Evolutionary conservation across 805 yeast genomes (phyloP).

Genomic region (Nakazawaea populi): DNA sequence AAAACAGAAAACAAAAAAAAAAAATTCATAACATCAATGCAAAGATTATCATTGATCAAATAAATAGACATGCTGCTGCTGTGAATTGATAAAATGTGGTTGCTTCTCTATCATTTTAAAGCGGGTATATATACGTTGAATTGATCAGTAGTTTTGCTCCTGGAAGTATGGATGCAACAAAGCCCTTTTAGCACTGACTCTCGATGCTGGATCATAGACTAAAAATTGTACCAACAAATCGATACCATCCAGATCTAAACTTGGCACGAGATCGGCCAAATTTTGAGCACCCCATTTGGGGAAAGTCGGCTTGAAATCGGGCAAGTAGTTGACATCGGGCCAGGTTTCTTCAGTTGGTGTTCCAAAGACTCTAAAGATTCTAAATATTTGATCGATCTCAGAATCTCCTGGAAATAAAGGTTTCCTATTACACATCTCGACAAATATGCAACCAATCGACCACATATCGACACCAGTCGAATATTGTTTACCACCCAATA

Average conservation of each 20-base stretch:
- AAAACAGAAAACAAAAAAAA: too few species aligned
- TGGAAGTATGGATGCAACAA: constrained; percentile 82
- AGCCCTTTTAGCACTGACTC: constrained; percentile 94
- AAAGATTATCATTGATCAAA: too few species aligned
- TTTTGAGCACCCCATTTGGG: constrained; percentile 83
- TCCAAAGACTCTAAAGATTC: constrained; percentile 87
- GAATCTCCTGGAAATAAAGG: constrained; percentile 97
- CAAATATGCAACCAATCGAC: constrained; percentile 97
- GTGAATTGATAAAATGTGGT: too few species aligned
- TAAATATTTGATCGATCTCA: constrained; percentile 93
- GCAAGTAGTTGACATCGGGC: constrained; percentile 90
- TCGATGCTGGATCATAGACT: constrained; percentile 86
- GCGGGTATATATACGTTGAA: too few species aligned
- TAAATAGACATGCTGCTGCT: too few species aligned
- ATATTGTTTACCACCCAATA: constrained; percentile 94
- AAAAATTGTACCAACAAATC: constrained; percentile 75
- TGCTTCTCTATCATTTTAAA: too few species aligned
- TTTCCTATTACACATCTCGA: constrained; percentile 94
- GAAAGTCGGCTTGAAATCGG: constrained; percentile 90
- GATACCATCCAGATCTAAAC: constrained; percentile 76
- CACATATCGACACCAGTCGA: constrained; percentile 98
- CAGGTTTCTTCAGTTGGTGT: constrained; percentile 90
- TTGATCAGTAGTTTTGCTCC: constrained; percentile 30
- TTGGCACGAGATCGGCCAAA: constrained; percentile 67
- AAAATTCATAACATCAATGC: too few species aligned